These are phyloP conservation scores for Pulicaria dysenterica DNA, from an alignment of 129 eudicot genomes.

Conservation along the genomic window DNA sequence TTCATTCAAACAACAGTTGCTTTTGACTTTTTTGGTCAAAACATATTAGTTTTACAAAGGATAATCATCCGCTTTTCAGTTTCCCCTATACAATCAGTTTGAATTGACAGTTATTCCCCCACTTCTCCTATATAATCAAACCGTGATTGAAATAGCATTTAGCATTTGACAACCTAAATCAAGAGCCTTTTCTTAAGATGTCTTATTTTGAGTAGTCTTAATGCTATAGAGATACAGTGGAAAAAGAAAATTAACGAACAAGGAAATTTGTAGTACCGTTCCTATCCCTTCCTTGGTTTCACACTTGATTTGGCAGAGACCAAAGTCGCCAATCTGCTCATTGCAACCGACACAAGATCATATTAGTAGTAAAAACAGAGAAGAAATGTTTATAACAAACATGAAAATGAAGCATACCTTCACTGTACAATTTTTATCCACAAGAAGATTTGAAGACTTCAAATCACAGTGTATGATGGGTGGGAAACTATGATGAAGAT, in stretches of 20 bases:
- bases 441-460: slow-evolving; percentile 83
- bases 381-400: not conserved
- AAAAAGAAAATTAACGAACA: not conserved
- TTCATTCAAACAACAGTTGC: too few species aligned
- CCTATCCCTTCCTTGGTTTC: slow-evolving; percentile 67
- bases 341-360: not conserved
- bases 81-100: too few species aligned
- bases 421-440: slow-evolving; percentile 76
- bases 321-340: slow-evolving; percentile 82
- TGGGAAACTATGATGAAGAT: slow-evolving; percentile 75
- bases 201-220: too few species aligned
- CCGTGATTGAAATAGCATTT: too few species aligned
- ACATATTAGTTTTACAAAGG: too few species aligned
- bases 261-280: slow-evolving; percentile 47
- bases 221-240: too few species aligned
- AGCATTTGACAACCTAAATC: too few species aligned
- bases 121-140: too few species aligned
- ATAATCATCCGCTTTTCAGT: too few species aligned
- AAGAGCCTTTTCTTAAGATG: too few species aligned
- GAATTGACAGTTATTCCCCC: too few species aligned
- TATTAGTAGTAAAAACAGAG: not conserved
- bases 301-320: slow-evolving; percentile 68
- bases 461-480: slow-evolving; percentile 69
- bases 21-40: not conserved
- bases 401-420: slow-evolving; percentile 49